Base-by-base conservation (phyloP, 2,329 filamentous ascomycete species). In the Stagonosporopsis vannaccii region DNA sequence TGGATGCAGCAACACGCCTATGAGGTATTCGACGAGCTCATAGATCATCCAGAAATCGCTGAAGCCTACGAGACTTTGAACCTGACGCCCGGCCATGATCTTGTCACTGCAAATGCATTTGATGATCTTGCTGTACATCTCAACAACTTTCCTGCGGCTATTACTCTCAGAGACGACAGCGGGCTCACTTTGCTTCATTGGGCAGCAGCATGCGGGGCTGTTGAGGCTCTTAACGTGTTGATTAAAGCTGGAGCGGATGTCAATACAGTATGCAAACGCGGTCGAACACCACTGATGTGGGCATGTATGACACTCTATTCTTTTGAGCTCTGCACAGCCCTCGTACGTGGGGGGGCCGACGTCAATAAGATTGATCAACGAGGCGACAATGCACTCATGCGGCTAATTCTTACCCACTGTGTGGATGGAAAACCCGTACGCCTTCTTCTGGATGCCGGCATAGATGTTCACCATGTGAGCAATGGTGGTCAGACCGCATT, bases 181-280 rank as follows among this genome's bases (percentile, higher is more conserved):
- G 37, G 37, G 2, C n/a, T 41, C n/a, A 41, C 37, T 6, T 41
- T 41, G 12, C 20, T 41, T 41, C 37, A 41, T 6, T 41, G 37
- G 37, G 12, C 37, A 7, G 23, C 15, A 32, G 11, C 9, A 25
- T 13, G 11, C 26, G 26, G 41, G 41, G n/a, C 20, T 33, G 20
- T 44, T 9, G 28, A 22, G 15, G 15, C 25, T 13, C 17, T 44
- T 32, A 15, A 44, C 5, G 4, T 32, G 13, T 15, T 44, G 6
- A 6, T 44, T 8, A 9, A 20, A 6, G 32, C 45, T 6, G 45
- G 45, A 28, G 45, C 45, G 7, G 32, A 48, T 37, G 22, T 48
- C 7, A 48, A 48, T 11, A 33, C 45, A 26, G 22, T 25, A 12
- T 48, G 45, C 33, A 48, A 37, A 26, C 33, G 33, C n/a, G 45